phyloP scores from a whole-genome alignment of 1,284 basidiomycete genomes.

The Ustilago loliicola region DNA sequence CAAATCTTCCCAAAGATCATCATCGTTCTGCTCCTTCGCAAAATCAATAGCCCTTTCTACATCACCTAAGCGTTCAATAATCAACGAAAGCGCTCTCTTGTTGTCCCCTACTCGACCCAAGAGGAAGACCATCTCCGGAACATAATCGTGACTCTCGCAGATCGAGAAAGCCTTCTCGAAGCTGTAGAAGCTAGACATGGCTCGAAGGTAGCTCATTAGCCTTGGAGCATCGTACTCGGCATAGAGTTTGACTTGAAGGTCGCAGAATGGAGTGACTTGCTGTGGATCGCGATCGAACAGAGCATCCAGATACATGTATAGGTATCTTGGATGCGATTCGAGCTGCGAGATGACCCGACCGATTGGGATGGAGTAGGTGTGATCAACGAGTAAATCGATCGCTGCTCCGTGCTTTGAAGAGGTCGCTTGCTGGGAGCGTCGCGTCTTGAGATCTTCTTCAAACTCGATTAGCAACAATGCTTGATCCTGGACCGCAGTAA shows the following conservation, averaged over 20 bases:
- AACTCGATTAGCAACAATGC: constrained; percentile 92
- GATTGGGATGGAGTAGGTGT: constrained; percentile 96
- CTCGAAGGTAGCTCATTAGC: constrained; percentile 90
- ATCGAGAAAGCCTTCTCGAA: constrained; percentile 92
- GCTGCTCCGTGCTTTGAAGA: constrained; percentile 75
- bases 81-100: constrained; percentile 90
- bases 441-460: constrained; percentile 84
- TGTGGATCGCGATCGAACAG: constrained; percentile 89
- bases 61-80: constrained; percentile 94
- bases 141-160: constrained; percentile 86
- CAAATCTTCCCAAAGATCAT: constrained; percentile 98
- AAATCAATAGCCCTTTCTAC: constrained; percentile 96
- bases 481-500: constrained; percentile 94
- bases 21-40: constrained; percentile 95
- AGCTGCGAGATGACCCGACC: constrained; percentile 89
- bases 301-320: constrained; percentile 93
- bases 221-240: constrained; percentile 85
- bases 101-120: constrained; percentile 98
- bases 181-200: constrained; percentile 87
- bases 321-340: constrained; percentile 80
- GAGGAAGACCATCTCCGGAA: constrained; percentile 97
- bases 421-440: neutral
- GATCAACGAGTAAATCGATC: constrained; percentile 89
- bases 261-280: constrained; percentile 83
- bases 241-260: constrained; percentile 88